These are phyloP conservation scores for Orbilia quercus DNA, from an alignment of 2,329 filamentous ascomycete species.

Conservation along the genomic window DNA sequence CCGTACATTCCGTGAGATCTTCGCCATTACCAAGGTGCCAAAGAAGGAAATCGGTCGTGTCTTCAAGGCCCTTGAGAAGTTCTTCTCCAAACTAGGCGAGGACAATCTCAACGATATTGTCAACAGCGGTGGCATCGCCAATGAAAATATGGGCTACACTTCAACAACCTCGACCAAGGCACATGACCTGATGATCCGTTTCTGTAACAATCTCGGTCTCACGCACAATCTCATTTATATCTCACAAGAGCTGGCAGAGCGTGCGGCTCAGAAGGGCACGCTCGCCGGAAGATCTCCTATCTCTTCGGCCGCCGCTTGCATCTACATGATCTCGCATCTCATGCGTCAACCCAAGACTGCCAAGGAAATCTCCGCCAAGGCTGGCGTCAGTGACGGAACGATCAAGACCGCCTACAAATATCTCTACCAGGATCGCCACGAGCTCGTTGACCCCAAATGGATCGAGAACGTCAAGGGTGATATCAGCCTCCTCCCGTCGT, in stretches of 20 bases:
- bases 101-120: slow-evolving; percentile 68
- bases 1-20: slow-evolving; percentile 94
- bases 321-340: slow-evolving; percentile 93
- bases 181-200: slow-evolving; percentile 86
- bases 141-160: slow-evolving; percentile 69
- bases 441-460: slow-evolving; percentile 80
- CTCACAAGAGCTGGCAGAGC: slow-evolving; percentile 79
- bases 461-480: slow-evolving; percentile 77
- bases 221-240: slow-evolving; percentile 82
- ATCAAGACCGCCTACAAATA: slow-evolving; percentile 96
- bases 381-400: slow-evolving; percentile 93
- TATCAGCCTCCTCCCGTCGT: slow-evolving; percentile 75
- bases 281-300: slow-evolving; percentile 92
- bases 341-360: slow-evolving; percentile 81
- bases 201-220: slow-evolving; percentile 83
- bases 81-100: slow-evolving; percentile 79
- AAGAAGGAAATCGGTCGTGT: slow-evolving; percentile 98
- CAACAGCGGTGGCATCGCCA: slow-evolving; percentile 66
- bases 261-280: slow-evolving; percentile 79
- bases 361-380: slow-evolving; percentile 86
- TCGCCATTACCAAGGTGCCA: slow-evolving; percentile 87
- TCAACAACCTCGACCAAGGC: slow-evolving; percentile 81
- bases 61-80: slow-evolving; percentile 92
- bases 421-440: slow-evolving; percentile 78
- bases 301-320: slow-evolving; percentile 92